Conservation (phyloP, 2,329 filamentous ascomycete species). For the Escovopsis weberi region DNA sequence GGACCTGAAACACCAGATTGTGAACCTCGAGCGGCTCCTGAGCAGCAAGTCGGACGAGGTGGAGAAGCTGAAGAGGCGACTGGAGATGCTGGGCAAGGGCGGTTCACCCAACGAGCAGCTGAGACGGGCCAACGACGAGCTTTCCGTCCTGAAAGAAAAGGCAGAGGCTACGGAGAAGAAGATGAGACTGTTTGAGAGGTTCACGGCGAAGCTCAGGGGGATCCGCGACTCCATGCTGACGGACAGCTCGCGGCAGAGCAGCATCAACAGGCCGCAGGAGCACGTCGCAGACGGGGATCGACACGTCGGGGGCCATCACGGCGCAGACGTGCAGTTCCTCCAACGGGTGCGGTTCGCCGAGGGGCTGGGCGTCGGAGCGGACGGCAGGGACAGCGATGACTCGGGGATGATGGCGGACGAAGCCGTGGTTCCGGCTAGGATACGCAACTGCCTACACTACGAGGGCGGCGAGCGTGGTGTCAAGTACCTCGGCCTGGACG, state of each 20-base stretch:
- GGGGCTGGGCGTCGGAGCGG: neutral
- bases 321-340: neutral
- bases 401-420: constrained; percentile 14
- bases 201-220: constrained; percentile 20
- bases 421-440: constrained; percentile 11
- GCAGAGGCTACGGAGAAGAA: constrained; percentile 42
- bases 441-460: constrained; percentile 13
- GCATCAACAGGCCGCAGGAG: neutral
- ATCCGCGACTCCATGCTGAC: constrained; percentile 12
- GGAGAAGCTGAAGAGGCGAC: constrained; percentile 27
- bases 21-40: constrained; percentile 32
- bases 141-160: constrained; percentile 34
- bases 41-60: constrained; percentile 31
- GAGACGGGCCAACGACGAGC: constrained; percentile 19
- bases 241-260: neutral
- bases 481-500: neutral
- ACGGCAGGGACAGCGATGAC: constrained; percentile 8
- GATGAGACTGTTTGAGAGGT: constrained; percentile 32
- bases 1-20: constrained; percentile 33
- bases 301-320: neutral
- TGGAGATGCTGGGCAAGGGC: constrained; percentile 28
- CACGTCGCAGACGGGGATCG: neutral
- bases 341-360: constrained; percentile 2
- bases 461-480: neutral
- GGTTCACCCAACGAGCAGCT: constrained; percentile 36